Percentiles rank a stretch among this genome's conserved stretches.
These are phyloP conservation scores for Apostasia shenzhenica DNA, from an alignment of 106 monocot genomes.

Conservation along the genomic window DNA sequence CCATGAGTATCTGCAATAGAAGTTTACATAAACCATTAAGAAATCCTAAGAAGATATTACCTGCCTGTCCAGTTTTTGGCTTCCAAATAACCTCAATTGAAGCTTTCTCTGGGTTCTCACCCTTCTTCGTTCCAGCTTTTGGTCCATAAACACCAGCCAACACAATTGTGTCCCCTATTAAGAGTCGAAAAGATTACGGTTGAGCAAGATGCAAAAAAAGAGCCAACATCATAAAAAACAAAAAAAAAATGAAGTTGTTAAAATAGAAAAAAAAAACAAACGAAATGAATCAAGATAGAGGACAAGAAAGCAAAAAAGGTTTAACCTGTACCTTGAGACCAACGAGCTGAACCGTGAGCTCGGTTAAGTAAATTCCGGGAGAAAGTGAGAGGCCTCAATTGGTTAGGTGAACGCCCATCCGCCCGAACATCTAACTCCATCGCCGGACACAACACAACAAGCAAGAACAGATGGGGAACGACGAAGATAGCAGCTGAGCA, in stretches of 20 bases:
- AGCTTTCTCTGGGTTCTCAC: conserved; percentile 93
- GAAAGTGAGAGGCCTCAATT: conserved; percentile 69
- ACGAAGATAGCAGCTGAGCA: no score
- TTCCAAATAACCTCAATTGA: conserved; percentile 97
- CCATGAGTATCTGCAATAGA: background rate
- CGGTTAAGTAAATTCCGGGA: conserved; percentile 72
- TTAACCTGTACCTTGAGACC: conserved; percentile 68
- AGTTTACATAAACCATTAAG: background rate
- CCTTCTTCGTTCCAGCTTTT: conserved; percentile 89
- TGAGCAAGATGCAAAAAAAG: background rate
- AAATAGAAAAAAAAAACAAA: background rate
- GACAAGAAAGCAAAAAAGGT: background rate
- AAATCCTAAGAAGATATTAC: conserved; percentile 18
- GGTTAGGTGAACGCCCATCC: conserved; percentile 61
- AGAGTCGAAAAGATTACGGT: background rate
- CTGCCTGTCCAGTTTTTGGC: conserved; percentile 89
- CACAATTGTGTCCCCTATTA: conserved; percentile 74
- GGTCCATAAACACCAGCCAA: conserved; percentile 96
- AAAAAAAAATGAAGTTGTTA: background rate
- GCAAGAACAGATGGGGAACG: no score
- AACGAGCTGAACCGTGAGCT: conserved; percentile 93
- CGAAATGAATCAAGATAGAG: background rate
- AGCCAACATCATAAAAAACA: background rate
- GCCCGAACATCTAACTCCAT: conserved; percentile 38
- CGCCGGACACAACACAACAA: background rate